Evolutionary conservation across 1,284 basidiomycete genomes (phyloP).

Genomic region (Sphaerobolus stellatus): DNA sequence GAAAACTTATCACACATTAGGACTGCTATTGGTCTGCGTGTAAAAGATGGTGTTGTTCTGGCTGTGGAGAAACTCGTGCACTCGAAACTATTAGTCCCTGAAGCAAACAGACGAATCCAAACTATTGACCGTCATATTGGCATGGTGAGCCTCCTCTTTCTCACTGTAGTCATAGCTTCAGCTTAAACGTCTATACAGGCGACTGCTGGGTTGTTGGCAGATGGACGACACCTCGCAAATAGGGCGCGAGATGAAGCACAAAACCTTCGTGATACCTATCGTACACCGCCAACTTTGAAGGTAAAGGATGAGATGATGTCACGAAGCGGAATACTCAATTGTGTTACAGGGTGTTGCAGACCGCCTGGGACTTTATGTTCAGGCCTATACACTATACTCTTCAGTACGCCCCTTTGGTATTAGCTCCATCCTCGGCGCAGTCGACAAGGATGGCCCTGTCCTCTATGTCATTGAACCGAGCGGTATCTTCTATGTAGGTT

Average conservation of each 20-base stretch:
- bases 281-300: conserved; percentile 78
- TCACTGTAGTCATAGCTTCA: neutral
- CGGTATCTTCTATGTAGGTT: conserved; percentile 83
- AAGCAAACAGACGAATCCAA: conserved; percentile 90
- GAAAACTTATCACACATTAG: conserved; percentile 39
- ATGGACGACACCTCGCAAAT: conserved; percentile 88
- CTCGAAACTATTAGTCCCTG: conserved; percentile 94
- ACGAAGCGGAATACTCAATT: too few species aligned
- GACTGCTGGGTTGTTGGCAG: conserved; percentile 91
- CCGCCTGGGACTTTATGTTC: conserved; percentile 85
- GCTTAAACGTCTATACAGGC: conserved; percentile 53
- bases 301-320: too few species aligned
- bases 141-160: conserved; percentile 49
- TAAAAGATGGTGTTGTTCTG: conserved; percentile 91
- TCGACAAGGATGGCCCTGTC: conserved; percentile 87
- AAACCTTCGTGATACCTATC: conserved; percentile 76
- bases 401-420: conserved; percentile 97
- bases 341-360: conserved; percentile 70
- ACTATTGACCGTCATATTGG: conserved; percentile 93
- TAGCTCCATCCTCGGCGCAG: conserved; percentile 85
- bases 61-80: conserved; percentile 98
- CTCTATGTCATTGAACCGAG: conserved; percentile 95
- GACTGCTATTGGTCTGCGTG: conserved; percentile 87
- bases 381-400: conserved; percentile 97
- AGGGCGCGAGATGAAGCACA: conserved; percentile 85